Percentiles rank a stretch among this genome's conserved stretches.
Conservation (phyloP, 1,284 basidiomycete species). For the Vanrija pseudolonga region DNA sequence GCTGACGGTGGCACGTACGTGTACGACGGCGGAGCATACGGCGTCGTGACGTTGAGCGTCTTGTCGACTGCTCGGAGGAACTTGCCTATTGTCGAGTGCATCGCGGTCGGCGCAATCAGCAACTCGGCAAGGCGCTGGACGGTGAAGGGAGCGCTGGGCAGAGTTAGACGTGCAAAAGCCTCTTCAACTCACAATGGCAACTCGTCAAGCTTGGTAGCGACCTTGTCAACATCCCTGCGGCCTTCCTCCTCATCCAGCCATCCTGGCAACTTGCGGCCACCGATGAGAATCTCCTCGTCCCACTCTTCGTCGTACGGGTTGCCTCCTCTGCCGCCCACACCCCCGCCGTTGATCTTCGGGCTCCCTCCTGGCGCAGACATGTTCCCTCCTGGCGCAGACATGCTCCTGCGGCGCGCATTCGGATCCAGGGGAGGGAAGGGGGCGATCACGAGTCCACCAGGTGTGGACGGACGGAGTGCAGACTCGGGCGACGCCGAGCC, state of each 20-base stretch:
- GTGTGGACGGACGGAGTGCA: constrained; percentile 38
- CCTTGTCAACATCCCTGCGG: constrained; percentile 57
- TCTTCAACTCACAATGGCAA: constrained; percentile 51
- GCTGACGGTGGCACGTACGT: constrained; percentile 19
- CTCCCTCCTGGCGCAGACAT: not conserved
- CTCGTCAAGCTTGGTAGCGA: constrained; percentile 67
- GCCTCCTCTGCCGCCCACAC: not conserved
- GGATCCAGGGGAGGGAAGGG: constrained; percentile 65
- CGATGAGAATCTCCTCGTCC: constrained; percentile 47
- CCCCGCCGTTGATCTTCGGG: constrained; percentile 7
- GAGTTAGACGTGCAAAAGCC: not conserved
- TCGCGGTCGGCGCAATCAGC: constrained; percentile 62
- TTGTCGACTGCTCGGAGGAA: constrained; percentile 87
- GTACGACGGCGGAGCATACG: constrained; percentile 41
- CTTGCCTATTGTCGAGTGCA: constrained; percentile 79
- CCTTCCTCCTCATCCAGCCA: constrained; percentile 60
- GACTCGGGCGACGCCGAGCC: constrained; percentile 12
- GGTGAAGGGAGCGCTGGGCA: constrained; percentile 74
- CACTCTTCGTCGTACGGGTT: constrained; percentile 38
- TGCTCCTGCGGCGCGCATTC: constrained; percentile 54
- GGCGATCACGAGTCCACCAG: constrained; percentile 68
- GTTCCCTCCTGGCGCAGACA: constrained; percentile 30
- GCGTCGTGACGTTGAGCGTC: constrained; percentile 76
- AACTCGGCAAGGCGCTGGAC: constrained; percentile 88
- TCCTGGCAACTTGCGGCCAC: constrained; percentile 55